Evolutionary conservation across 1,284 basidiomycete genomes (phyloP), one percentile per base, ranked within the genome.

Genomic region (Ceratobasidium theobromae): DNA sequence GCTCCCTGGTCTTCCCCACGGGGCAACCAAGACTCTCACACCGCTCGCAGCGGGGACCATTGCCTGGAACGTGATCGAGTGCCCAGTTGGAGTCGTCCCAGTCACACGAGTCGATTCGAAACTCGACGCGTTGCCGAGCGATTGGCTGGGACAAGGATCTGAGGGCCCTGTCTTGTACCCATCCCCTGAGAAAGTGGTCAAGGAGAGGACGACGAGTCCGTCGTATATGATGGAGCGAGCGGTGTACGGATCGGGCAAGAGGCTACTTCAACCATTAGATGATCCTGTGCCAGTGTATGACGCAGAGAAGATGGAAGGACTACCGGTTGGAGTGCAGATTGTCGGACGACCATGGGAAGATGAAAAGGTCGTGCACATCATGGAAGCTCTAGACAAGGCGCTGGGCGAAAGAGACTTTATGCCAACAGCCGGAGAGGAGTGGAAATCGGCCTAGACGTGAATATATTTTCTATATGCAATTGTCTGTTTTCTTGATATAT

Each of bases 321-420:
- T 97, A 74, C 93, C 93, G 0, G 83, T 96, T 0, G 88, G 85
- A 0, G 82, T 97, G 45, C 94, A 97, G 76, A 74, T 95, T 23
- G 87, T 90, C 0, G 90, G 89, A 0, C 83, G 79, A 72, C 82
- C 80, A 69, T 93, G 86, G 83, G 88, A 94, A 72, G 94, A 96
- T 57, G 94, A 95, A 78, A 91, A 91, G 75, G 86, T 94, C 1
- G 73, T 96, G 52, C 84, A 77, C 23, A 83, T 93, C 77, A 95
- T 95, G 93, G 79, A 81, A 69, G 76, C 93, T n/a, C 77, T 95
- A 5, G 91, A 94, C 68, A 75, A 78, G 5, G 86, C 85, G 1
- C 76, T 92, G 53, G 86, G 72, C 11, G 51, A 65, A 12, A 28
- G 53, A 5, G 48, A 33, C 8, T 67, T 67, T 21, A 43, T 38